Base-by-base conservation (phyloP, 106 monocot species). In the Gastrodia elata region DNA sequence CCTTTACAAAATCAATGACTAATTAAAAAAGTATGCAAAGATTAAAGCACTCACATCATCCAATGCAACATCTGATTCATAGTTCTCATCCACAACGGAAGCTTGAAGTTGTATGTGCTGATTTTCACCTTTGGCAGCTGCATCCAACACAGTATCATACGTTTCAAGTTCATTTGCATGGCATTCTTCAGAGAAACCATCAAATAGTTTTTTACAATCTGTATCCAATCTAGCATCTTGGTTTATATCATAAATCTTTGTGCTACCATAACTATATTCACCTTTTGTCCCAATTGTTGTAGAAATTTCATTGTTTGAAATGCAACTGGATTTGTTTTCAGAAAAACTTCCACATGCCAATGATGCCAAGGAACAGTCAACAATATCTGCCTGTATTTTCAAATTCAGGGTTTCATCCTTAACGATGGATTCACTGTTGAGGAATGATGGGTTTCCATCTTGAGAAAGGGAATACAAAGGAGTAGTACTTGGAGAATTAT, bases 401-500 rank as follows among this genome's bases (percentile, higher is more conserved):
- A 13, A 15, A 24, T 57, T 57, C 56, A 57, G 24, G 56, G 1
- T 57, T 22, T 22, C 56, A 20, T 56, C 56, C 18, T 20, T 57
- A 24, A n/a, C 56, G n/a, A n/a, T 57, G 56, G 56, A 57, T 57
- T 22, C 20, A 57, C 22, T 22, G n/a, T 57, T 57, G 22, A 57
- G 56, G 5, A 16, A 57, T 57, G 56, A 57, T 57, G 56, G 24
- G 16, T 16, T 6, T 57, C 6, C 56, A 57, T 57, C 22, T 24
- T 57, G n/a, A 57, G 56, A 6, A 57, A 20, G 56, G 24, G 56
- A n/a, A 24, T 15, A 57, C n/a, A 57, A 57, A 57, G 56, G n/a
- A 57, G 24, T 20, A 16, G 56, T 84, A 77, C 76, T 64, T 67
- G 67, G 37, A 38, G 67, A 67, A 65, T 35, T 35, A 36, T 36